Conservation (phyloP, 805 yeast species). For the Ogataea haglerorum region DNA sequence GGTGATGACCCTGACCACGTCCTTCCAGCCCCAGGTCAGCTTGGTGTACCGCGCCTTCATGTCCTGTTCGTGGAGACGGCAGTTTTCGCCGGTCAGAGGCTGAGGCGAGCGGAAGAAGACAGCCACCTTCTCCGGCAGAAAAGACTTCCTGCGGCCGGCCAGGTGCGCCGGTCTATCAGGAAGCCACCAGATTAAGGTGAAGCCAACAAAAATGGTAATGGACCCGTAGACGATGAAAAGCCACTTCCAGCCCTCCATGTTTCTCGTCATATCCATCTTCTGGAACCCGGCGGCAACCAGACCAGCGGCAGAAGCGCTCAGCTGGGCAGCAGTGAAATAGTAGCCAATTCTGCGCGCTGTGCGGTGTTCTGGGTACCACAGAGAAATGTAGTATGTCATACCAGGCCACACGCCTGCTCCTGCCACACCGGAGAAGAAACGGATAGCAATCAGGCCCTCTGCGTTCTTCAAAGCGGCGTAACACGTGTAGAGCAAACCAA, state of each 20-base stretch:
- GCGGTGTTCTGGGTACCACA: slow-evolving; percentile 82
- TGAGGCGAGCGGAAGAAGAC: slow-evolving; percentile 25
- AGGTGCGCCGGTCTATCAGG: slow-evolving; percentile 67
- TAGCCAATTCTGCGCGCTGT: slow-evolving; percentile 79
- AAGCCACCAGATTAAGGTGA: slow-evolving; percentile 73
- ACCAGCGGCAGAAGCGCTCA: slow-evolving; percentile 89
- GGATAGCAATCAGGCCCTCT: slow-evolving; percentile 62
- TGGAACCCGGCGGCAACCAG: slow-evolving; percentile 86
- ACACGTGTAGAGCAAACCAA: slow-evolving; percentile 76
- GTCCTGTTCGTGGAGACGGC: slow-evolving; percentile 54
- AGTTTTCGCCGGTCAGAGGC: slow-evolving; percentile 56
- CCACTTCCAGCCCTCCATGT: slow-evolving; percentile 85
- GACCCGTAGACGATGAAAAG: slow-evolving; percentile 74
- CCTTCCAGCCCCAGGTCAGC: slow-evolving; percentile 55
- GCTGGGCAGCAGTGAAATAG: slow-evolving; percentile 87
- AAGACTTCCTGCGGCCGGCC: slow-evolving; percentile 7
- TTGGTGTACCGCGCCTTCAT: slow-evolving; percentile 50
- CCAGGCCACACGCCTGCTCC: slow-evolving; percentile 94
- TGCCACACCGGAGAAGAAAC: slow-evolving; percentile 70
- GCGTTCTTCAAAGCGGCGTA: slow-evolving; percentile 57
- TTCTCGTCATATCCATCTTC: slow-evolving; percentile 67
- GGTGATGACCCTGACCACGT: slow-evolving; percentile 48
- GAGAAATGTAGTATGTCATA: slow-evolving; percentile 73
- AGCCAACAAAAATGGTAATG: slow-evolving; percentile 61
- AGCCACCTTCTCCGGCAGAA: slow-evolving; percentile 20